Evolutionary conservation across 768 basidiomycete genomes (phyloP), one percentile per base, ranked within the genome.

Genomic region (Xerocomellus dryophilus): DNA sequence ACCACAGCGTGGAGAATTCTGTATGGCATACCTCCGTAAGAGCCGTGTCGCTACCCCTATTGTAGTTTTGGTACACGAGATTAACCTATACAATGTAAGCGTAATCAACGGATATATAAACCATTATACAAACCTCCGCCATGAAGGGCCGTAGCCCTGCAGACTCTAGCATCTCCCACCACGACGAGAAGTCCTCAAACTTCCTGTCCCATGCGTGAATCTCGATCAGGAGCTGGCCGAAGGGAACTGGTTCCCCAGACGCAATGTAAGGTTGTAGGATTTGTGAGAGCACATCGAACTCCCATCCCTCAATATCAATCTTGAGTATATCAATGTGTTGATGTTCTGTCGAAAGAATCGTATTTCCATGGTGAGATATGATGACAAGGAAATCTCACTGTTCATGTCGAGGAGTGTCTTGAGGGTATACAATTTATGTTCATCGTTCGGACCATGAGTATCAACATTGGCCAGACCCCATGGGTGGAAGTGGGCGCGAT

Each of bases 21-120:
- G 14, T 8, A 34, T 8, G 31, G 41, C 71, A 35, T 57, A 79
- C 80, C 74, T 82, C 81, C 7, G 76, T 78, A 14, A 83, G 74
- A 51, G 81, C 78, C 14, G 78, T 64, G 2, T 69, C 74, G 20
- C 67, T 67, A 5, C 73, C 73, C 52, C 65, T 73, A 61, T 82
- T 81, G 64, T 82, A 82, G 59, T 81, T 83, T 51, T 77, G 76
- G 61, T 83, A 83, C 18, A 83, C 79, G 40, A 83, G 66, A 64
- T 82, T 83, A 21, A 81, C 78, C 78, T 81, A 56, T 45, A 27
- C n/a, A 4, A 54, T 1, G n/a, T 61, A 15, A 69, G 58, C 35
- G 21, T 5, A 2, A 27, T 38, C 5, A 10, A 15, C 10, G 14
- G 21, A 23, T 11, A 1, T 11, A 43, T 4, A 44, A 2, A 27